These are phyloP conservation scores for Tolypocladium guangdongense DNA, from an alignment of 2,329 filamentous ascomycete species.

Conservation along the genomic window DNA sequence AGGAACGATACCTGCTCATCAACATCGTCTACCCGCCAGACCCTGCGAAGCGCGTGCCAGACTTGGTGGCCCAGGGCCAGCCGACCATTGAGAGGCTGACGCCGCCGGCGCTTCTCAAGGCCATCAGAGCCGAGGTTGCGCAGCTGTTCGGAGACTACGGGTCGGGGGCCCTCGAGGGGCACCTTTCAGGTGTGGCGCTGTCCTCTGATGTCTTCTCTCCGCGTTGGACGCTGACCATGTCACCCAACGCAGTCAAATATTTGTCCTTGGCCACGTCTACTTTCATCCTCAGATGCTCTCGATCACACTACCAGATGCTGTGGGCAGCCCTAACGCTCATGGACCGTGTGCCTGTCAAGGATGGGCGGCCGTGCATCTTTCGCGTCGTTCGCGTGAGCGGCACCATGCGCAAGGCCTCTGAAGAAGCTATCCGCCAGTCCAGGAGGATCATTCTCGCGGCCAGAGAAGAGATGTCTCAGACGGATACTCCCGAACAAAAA, in stretches of 20 bases:
- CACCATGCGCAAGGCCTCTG: constrained; percentile 84
- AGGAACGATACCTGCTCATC: constrained; percentile 91
- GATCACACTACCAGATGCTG: constrained; percentile 73
- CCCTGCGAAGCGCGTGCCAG: constrained; percentile 31
- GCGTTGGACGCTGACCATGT: background rate
- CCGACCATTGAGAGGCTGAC: constrained; percentile 67
- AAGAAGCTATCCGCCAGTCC: constrained; percentile 75
- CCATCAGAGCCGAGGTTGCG: constrained; percentile 59
- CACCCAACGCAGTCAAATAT: constrained; percentile 63
- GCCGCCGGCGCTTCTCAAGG: constrained; percentile 51
- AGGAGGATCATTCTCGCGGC: constrained; percentile 60
- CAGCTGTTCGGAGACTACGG: constrained; percentile 85
- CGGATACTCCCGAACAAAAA: constrained; percentile 6
- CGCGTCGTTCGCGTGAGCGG: constrained; percentile 81
- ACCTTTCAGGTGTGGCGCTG: constrained; percentile 48
- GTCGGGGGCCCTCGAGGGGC: constrained; percentile 58
- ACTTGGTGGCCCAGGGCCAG: constrained; percentile 64
- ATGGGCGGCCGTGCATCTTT: constrained; percentile 61
- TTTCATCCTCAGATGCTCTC: constrained; percentile 75
- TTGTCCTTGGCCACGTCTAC: constrained; percentile 86
- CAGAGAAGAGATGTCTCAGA: constrained; percentile 28
- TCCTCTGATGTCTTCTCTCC: background rate
- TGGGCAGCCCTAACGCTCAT: constrained; percentile 86
- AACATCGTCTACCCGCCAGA: constrained; percentile 78
- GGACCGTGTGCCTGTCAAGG: constrained; percentile 51